Evolutionary conservation across 2,329 filamentous ascomycete species (phyloP), one percentile per base, ranked within the genome.

Genomic region (Aschersonia sp.): DNA sequence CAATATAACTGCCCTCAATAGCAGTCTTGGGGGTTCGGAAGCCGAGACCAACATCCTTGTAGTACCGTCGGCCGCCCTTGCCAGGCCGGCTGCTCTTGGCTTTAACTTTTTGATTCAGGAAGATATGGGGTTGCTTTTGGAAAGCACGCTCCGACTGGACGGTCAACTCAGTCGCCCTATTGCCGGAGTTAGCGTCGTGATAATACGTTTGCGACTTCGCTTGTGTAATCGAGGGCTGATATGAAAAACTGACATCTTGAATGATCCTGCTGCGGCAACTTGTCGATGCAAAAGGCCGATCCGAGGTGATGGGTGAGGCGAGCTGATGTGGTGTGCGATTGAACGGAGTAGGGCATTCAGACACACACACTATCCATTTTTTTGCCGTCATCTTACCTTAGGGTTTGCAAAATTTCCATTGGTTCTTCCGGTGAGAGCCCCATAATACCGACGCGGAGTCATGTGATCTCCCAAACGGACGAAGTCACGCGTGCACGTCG

Each of bases 81-180:
- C 88, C 88, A 63, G 84, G 84, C 70, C 83, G 83, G 72, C 76
- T 76, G 70, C 85, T 87, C 74, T 85, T 83, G 68, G 81, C 74
- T 79, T 88, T 87, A 71, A 78, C 76, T 85, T 98, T 98, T 69
- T 84, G 79, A 84, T 97, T 96, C 67, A 86, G 82, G 87, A 97
- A 98, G 81, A 98, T 95, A 76, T 98, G 92, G 72, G 92, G 92
- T 82, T 98, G 90, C 85, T 98, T 98, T 77, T 97, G 92, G 87
- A 86, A 98, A 81, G 92, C 92, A 79, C 92, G 90, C 85, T 98
- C 92, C 71, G 87, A 94, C 84, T 98, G 92, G 75, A 98, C 92
- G 72, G 88, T 94, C 78, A 96, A 81, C 80, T 95, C 88, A 81
- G 88, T 95, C 71, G 88, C 88, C 88, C 94, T 95, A 72, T 9